phyloP scores from a whole-genome alignment of 108 stramenopile genomes.

The Aurantiochytrium sp. region DNA sequence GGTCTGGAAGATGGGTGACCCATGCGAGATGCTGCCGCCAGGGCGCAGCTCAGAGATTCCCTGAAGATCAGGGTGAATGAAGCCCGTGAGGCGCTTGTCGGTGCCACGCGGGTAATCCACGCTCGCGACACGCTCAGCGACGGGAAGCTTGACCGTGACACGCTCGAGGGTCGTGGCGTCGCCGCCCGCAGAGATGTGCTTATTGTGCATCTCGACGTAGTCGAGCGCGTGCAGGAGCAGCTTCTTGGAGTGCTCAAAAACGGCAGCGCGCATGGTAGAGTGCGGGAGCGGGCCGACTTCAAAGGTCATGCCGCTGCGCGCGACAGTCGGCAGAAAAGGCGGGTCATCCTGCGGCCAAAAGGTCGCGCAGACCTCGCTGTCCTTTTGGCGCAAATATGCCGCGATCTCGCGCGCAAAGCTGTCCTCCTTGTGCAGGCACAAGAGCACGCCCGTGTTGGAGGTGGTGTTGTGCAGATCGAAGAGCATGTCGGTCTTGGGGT shows the following conservation, averaged over 20 bases:
- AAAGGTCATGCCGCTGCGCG: constrained; percentile 66
- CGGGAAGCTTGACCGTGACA: background rate
- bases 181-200: background rate
- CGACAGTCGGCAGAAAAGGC: constrained; percentile 67
- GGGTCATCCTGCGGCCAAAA: constrained; percentile 51
- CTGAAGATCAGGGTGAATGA: constrained; percentile 3
- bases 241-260: constrained; percentile 65
- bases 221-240: constrained; percentile 62
- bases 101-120: background rate
- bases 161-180: background rate
- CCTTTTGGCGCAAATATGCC: background rate
- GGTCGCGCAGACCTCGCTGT: background rate
- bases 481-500: constrained; percentile 59
- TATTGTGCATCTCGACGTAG: constrained; percentile 59
- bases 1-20: constrained; percentile 53
- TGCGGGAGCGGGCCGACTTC: constrained; percentile 76
- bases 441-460: constrained; percentile 66
- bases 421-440: constrained; percentile 28
- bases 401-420: background rate
- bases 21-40: constrained; percentile 65
- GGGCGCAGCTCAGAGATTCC: constrained; percentile 57
- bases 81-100: background rate
- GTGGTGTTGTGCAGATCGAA: constrained; percentile 78
- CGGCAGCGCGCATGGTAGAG: constrained; percentile 73
- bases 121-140: background rate